phyloP scores from a whole-genome alignment of 163 green algal genomes.

The Chlamydomonas reinhardtii region DNA sequence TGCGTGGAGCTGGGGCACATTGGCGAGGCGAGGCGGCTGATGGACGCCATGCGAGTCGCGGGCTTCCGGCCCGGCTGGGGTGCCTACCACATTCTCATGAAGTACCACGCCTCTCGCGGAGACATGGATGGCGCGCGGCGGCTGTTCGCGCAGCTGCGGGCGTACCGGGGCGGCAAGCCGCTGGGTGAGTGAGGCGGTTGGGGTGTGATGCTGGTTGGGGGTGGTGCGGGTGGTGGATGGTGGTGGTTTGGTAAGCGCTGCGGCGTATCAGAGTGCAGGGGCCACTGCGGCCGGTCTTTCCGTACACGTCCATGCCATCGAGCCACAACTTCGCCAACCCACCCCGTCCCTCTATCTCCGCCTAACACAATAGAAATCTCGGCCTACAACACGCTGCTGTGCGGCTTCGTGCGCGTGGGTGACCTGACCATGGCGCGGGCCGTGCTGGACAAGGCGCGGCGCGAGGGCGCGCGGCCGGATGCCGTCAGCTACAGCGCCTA shows the following conservation, averaged over 20 bases:
- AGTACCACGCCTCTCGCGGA: conserved; percentile 32
- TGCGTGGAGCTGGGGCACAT: conserved; percentile 36
- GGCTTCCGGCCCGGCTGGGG: conserved; percentile 31
- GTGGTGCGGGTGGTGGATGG: not conserved
- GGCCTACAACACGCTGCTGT: conserved; percentile 48
- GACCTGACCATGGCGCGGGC: conserved; percentile 40
- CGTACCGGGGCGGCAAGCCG: not conserved
- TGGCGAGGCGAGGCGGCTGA: conserved; percentile 32
- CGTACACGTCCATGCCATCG: no score
- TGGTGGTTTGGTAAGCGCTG: no score
- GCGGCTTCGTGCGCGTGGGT: conserved; percentile 35
- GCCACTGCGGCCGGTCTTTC: no score
- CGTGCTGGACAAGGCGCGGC: conserved; percentile 47
- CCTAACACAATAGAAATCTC: no score
- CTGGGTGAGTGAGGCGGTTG: not conserved
- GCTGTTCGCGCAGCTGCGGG: conserved; percentile 24
- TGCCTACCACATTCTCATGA: conserved; percentile 58
- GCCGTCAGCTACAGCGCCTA: conserved; percentile 17
- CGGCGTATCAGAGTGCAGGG: no score
- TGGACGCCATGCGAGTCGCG: conserved; percentile 37
- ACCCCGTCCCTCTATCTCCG: no score
- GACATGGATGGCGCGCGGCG: conserved; percentile 42
- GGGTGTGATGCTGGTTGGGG: no score
- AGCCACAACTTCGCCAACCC: no score
- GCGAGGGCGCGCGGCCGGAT: conserved; percentile 18